Conservation (phyloP, 257 asterid genomes). For the Solanum chilense region DNA sequence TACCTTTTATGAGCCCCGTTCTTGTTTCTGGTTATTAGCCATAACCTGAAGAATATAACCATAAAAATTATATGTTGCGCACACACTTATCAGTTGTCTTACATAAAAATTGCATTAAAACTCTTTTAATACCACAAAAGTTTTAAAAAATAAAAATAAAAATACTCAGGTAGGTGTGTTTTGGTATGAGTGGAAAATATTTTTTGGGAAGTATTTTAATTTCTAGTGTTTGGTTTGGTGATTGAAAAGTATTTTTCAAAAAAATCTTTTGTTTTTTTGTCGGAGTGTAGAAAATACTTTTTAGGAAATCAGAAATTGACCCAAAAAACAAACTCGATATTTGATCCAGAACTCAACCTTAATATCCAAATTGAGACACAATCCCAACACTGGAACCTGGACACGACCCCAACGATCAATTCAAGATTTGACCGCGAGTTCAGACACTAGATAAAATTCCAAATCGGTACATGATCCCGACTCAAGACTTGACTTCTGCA, state of each 20-base stretch:
- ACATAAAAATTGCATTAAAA: too few relatives aligned
- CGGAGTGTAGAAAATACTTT: background rate
- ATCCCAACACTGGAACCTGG: background rate
- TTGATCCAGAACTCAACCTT: background rate
- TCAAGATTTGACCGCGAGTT: background rate
- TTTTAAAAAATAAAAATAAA: too few relatives aligned
- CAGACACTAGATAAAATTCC: background rate
- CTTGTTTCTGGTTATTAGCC: constrained; percentile 1
- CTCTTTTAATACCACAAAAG: too few relatives aligned
- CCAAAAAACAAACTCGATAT: background rate
- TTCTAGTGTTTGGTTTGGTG: background rate
- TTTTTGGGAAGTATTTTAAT: too few relatives aligned
- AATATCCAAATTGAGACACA: background rate
- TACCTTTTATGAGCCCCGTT: constrained; percentile 4
- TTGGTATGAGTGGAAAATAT: background rate
- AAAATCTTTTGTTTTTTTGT: background rate
- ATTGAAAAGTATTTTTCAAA: too few relatives aligned
- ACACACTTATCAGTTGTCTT: too few relatives aligned
- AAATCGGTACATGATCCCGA: background rate
- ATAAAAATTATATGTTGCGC: background rate
- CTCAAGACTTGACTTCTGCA: background rate
- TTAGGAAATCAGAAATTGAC: background rate
- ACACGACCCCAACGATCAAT: background rate
- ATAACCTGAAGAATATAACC: background rate
- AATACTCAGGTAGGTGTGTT: background rate